Evolutionary conservation across 768 basidiomycete genomes (phyloP), one percentile per base, ranked within the genome.

Genomic region (Calocera cornea): DNA sequence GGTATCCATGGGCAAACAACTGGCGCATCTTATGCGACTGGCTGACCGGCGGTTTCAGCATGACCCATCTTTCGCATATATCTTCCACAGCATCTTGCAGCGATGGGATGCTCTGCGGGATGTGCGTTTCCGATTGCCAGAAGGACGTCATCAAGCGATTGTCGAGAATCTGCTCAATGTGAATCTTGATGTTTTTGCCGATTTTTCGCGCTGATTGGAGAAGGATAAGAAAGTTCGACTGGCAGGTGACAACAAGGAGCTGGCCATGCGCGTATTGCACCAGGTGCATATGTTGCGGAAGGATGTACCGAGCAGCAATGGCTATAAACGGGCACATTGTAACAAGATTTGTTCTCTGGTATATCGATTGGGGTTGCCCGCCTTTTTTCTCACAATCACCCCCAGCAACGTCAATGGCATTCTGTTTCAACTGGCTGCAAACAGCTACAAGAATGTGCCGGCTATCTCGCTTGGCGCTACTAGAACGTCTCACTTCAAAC

Each of bases 321-420:
- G 66, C 8, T 34, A 71, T 7, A 47, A 65, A 17, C 47, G 44
- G 1, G 50, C 41, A 19, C 68, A 71, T 41, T 33, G 71, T 11
- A 71, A 69, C 38, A 47, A 72, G 63, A 72, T 72, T 14, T n/a
- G 72, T 1, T 67, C 47, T 1, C 40, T 70, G 2, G 68, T 72
- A 24, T 49, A 68, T 29, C 34, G 27, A 0, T 33, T 47, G 5
- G 71, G 71, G 8, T 22, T 67, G 16, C 71, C 71, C 0, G 65
- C 41, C n/a, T 72, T 72, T 16, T 72, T 67, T 50, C 34, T 72
- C 29, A 72, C 72, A 5, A 67, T 72, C 1, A 72, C 72, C 63
- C 72, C 72, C n/a, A 67, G 67, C 14, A 68, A 72, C 36, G 44
- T 70, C 0, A 67, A 67, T 60, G 60, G 65, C 63, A 67, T 69